These are phyloP conservation scores for Pythium guiyangense DNA, from an alignment of 352 stramenopile species.

Conservation along the genomic window DNA sequence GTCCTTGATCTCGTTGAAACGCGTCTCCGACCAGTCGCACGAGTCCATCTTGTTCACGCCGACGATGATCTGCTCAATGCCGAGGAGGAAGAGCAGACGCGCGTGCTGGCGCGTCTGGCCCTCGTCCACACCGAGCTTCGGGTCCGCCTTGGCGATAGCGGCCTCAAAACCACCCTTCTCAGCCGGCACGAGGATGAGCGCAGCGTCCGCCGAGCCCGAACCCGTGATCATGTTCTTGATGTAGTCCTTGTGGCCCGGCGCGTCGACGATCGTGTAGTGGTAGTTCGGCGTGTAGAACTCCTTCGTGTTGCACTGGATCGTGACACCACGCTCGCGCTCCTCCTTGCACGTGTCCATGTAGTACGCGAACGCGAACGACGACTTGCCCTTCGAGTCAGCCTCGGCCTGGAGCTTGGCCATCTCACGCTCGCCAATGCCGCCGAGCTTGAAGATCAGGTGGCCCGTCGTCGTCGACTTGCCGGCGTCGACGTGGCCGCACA, in stretches of 20 bases:
- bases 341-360: constrained; percentile 98
- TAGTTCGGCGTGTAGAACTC: constrained; percentile 98
- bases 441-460: constrained; percentile 99
- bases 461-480: constrained; percentile 99
- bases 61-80: constrained; percentile 94
- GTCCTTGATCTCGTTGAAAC: constrained; percentile 83
- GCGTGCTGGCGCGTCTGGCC: constrained; percentile 96
- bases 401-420: constrained; percentile 99
- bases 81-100: constrained; percentile 94
- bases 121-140: constrained; percentile 15
- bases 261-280: constrained; percentile 98
- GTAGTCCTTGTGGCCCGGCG: constrained; percentile 97
- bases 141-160: constrained; percentile 72
- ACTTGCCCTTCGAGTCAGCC: constrained; percentile 94
- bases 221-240: constrained; percentile 99
- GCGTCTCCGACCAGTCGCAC: constrained; percentile 54
- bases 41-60: constrained; percentile 56
- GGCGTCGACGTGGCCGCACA: constrained; percentile 96
- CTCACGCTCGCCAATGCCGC: constrained; percentile 98
- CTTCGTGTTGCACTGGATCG: constrained; percentile 97
- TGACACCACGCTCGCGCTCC: constrained; percentile 97
- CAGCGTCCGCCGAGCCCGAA: constrained; percentile 96
- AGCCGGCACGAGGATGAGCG: constrained; percentile 94
- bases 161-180: constrained; percentile 93
- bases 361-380: constrained; percentile 99